These are phyloP conservation scores for Aciculosporium take DNA, from an alignment of 2,329 filamentous ascomycete genomes.

Conservation along the genomic window DNA sequence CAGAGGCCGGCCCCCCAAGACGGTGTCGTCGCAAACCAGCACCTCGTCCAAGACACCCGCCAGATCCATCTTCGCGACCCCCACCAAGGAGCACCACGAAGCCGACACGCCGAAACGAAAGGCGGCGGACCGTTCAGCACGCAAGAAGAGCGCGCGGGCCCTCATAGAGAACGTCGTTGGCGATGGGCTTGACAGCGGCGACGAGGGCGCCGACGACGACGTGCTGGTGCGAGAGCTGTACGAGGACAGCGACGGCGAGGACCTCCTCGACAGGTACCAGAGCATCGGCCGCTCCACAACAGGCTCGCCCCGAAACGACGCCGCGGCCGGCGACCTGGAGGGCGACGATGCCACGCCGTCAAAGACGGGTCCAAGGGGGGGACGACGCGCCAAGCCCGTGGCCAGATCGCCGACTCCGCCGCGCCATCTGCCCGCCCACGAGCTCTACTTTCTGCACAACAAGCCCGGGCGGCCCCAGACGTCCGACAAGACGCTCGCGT, in stretches of 20 bases:
- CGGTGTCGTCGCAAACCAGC: constrained; percentile 14
- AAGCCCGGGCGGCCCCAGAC: constrained; percentile 69
- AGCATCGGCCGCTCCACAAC: too few species aligned
- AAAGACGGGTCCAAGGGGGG: constrained; percentile 19
- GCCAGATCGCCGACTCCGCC: constrained; percentile 63
- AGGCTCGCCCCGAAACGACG: constrained; percentile 25
- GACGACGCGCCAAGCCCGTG: constrained; percentile 13
- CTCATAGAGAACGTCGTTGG: constrained; percentile 59
- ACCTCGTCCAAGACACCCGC: constrained; percentile 18
- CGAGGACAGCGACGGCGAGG: constrained; percentile 56
- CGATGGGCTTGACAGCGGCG: constrained; percentile 50
- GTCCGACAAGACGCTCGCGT: constrained; percentile 69
- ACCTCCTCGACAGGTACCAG: constrained; percentile 47
- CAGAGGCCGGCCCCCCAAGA: constrained; percentile 18
- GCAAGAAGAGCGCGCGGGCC: constrained; percentile 66
- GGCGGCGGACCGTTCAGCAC: constrained; percentile 72
- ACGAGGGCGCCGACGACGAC: constrained; percentile 36
- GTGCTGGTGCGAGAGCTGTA: constrained; percentile 16
- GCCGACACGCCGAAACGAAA: constrained; percentile 46
- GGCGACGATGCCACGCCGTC: constrained; percentile 23
- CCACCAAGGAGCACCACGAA: constrained; percentile 19
- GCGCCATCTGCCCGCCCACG: constrained; percentile 68
- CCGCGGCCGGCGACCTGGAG: constrained; percentile 11
- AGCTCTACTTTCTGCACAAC: constrained; percentile 89
- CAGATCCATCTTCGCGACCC: constrained; percentile 20